These are phyloP conservation scores for Fusarium albosuccineum DNA, from an alignment of 2,329 filamentous ascomycete genomes.

Conservation along the genomic window DNA sequence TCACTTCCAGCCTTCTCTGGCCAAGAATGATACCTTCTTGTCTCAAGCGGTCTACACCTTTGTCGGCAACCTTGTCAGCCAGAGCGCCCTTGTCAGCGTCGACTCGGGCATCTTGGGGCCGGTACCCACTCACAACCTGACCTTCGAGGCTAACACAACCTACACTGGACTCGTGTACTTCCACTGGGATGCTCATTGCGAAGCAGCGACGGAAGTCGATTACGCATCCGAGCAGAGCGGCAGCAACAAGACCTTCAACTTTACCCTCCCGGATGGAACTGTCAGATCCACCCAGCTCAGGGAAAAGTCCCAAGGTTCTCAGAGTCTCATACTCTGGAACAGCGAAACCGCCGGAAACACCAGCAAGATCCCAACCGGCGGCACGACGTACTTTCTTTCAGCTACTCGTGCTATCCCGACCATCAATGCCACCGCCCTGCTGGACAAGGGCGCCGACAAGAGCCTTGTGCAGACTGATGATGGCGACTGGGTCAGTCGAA, in stretches of 20 bases:
- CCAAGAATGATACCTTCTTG: conserved; percentile 32
- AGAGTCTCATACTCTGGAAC: conserved; percentile 30
- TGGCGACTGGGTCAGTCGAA: conserved; percentile 37
- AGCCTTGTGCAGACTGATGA: conserved; percentile 28
- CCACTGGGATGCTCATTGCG: conserved; percentile 35
- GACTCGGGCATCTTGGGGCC: conserved; percentile 34
- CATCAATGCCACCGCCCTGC: conserved; percentile 32
- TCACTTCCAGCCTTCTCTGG: conserved; percentile 22
- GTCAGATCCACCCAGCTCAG: conserved; percentile 31
- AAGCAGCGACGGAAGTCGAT: conserved; percentile 34
- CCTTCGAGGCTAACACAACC: conserved; percentile 33
- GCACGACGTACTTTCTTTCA: conserved; percentile 29
- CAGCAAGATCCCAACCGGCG: conserved; percentile 29
- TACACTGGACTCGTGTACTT: conserved; percentile 38
- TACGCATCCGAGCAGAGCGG: conserved; percentile 24
- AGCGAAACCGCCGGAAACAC: conserved; percentile 1
- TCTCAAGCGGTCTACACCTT: conserved; percentile 36
- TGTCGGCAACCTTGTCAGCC: conserved; percentile 37
- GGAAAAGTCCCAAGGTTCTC: conserved; percentile 7
- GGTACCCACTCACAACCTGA: conserved; percentile 37
- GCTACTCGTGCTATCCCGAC: conserved; percentile 33
- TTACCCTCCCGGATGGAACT: conserved; percentile 29
- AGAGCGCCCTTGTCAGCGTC: conserved; percentile 36
- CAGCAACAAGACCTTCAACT: conserved; percentile 36
- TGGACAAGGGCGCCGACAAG: conserved; percentile 23